Percentiles rank a stretch among this genome's conserved stretches.
Conservation (phyloP, 768 basidiomycete species). For the Tylopilus plumbeoviolaceoides region DNA sequence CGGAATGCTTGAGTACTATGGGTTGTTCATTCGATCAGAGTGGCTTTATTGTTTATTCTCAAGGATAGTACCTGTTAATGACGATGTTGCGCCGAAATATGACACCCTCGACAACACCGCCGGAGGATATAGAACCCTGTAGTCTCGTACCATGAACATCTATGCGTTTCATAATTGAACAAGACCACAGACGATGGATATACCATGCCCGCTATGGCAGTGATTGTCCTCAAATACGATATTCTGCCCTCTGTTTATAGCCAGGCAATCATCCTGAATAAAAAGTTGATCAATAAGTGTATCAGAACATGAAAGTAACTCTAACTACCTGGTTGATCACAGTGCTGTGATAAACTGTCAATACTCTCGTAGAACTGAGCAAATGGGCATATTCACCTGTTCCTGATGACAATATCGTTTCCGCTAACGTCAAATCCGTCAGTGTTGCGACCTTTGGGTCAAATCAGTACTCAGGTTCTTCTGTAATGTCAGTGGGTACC, state of each 20-base stretch:
- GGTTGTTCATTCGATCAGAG: neutral
- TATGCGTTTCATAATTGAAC: neutral
- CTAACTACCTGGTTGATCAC: slow-evolving; percentile 25
- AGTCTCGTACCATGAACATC: neutral
- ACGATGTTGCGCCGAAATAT: slow-evolving; percentile 50
- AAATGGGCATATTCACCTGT: slow-evolving; percentile 11
- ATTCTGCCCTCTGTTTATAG: slow-evolving; percentile 43
- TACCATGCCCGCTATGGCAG: slow-evolving; percentile 61
- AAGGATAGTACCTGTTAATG: slow-evolving; percentile 42
- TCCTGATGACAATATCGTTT: slow-evolving; percentile 32
- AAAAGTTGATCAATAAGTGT: neutral
- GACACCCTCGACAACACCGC: slow-evolving; percentile 44
- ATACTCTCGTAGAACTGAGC: neutral
- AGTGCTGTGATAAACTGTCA: slow-evolving; percentile 7
- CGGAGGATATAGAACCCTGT: slow-evolving; percentile 53
- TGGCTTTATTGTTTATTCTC: neutral
- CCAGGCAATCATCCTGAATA: slow-evolving; percentile 59
- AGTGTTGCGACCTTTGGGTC: slow-evolving; percentile 40
- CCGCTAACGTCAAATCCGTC: slow-evolving; percentile 47
- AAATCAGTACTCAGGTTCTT: neutral
- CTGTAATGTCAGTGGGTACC: neutral
- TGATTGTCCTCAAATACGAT: slow-evolving; percentile 47
- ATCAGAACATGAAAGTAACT: neutral
- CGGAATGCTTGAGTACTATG: slow-evolving; percentile 52
- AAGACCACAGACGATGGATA: slow-evolving; percentile 42